Base-by-base conservation (phyloP, 108 stramenopile species). In the Cyclotella distinguenda region DNA sequence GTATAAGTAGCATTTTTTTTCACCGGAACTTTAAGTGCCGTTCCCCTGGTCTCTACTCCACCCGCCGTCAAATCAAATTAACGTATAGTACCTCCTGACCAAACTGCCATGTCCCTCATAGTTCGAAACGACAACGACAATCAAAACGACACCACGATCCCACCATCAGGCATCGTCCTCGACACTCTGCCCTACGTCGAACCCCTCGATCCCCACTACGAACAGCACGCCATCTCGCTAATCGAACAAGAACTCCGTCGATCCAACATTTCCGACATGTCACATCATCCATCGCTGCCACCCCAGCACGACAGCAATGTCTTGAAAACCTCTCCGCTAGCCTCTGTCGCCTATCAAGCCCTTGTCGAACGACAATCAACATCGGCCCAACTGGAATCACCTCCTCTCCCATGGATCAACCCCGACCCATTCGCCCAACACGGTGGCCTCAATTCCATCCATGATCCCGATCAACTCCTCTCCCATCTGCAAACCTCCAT, bases 141-240 rank as follows among this genome's bases (percentile, higher is more conserved):
- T n/a, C 38, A 66, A 27, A 16, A 57, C 55, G 36, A 19, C 55
- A 36, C 32, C n/a, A 21, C 19, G n/a, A 21, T 27, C 4, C 11
- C 15, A 57, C n/a, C 55, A 8, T 19, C 31, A 26, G 70, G 42
- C 34, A 68, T 69, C 34, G 82, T 83, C 59, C 53, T 82, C 33
- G 88, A 93, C 59, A 80, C 91, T 12, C 71, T 93, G 12, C 86
- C 91, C 3, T 93, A 93, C 70, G 72, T 93, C 9, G 91, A 93
- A 23, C 49, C 69, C 16, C 72, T 85, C 30, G 79, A 89, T 72
- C 82, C 82, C 22, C 82, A 84, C 22, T 89, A 93, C 60, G 91
- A 93, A 60, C 71, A 77, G 21, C 87, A 88, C 56, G 91, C 88
- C 25, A 63, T 87, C 18, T 72, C 86, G 13, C 49, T 93, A 50